Conservation (phyloP, 2,329 filamentous ascomycete species). For the Exophiala dermatitidis region DNA sequence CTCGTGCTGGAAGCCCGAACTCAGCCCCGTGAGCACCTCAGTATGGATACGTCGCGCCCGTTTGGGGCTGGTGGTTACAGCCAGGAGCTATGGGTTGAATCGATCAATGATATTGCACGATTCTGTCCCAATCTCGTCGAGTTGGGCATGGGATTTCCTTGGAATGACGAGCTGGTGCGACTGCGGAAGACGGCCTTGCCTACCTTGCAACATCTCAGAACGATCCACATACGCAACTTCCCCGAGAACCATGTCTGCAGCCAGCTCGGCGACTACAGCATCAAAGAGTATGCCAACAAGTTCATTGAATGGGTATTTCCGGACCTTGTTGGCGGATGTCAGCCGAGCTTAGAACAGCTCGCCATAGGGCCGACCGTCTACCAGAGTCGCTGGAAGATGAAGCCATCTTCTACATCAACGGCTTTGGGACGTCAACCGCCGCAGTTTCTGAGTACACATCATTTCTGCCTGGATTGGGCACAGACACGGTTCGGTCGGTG, state of each 20-base stretch:
- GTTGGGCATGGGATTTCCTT: constrained; percentile 27
- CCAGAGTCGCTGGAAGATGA: constrained; percentile 23
- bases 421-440: constrained; percentile 9
- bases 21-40: constrained; percentile 25
- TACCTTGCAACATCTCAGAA: constrained; percentile 20
- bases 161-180: constrained; percentile 26
- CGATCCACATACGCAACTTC: constrained; percentile 28
- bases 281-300: constrained; percentile 26
- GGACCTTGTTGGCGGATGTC: constrained; percentile 9
- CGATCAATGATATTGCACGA: constrained; percentile 24
- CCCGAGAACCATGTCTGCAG: constrained; percentile 23
- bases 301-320: constrained; percentile 28
- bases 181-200: constrained; percentile 23
- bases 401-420: not conserved
- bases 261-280: constrained; percentile 27
- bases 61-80: constrained; percentile 26
- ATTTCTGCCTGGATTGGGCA: constrained; percentile 26
- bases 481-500: constrained; percentile 27
- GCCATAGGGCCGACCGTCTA: constrained; percentile 27
- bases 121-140: constrained; percentile 24
- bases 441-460: constrained; percentile 26
- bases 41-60: constrained; percentile 25
- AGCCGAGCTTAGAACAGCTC: constrained; percentile 22
- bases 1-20: constrained; percentile 27
- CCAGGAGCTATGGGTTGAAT: constrained; percentile 26